Conservation (phyloP, 106 monocot species). For the Ottelia alismoides region DNA sequence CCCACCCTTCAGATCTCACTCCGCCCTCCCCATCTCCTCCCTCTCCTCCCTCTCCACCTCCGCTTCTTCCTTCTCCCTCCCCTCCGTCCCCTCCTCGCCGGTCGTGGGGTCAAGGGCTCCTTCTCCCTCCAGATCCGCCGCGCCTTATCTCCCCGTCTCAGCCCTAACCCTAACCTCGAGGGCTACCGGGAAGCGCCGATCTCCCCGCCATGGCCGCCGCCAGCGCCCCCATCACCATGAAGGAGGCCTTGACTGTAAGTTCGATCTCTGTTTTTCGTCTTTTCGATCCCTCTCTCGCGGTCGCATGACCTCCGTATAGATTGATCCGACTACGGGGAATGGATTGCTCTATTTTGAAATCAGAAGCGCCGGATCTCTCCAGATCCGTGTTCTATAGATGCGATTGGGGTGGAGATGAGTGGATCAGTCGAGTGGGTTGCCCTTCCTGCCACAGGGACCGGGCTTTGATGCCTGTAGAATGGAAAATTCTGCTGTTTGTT, state of each 20-base stretch:
- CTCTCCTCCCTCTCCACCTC: background rate
- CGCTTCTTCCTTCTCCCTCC: background rate
- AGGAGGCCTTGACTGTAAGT: constrained; percentile 29
- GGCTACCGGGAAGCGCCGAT: constrained; percentile 2
- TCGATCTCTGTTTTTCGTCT: background rate
- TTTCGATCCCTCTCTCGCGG: background rate
- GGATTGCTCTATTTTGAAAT: no score
- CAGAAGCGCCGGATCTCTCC: no score
- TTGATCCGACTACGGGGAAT: background rate
- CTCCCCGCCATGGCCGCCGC: constrained; percentile 26
- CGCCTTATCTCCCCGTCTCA: background rate
- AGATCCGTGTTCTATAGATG: no score
- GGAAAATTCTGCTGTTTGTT: no score
- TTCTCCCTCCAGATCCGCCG: background rate
- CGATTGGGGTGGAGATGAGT: no score
- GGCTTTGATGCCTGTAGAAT: no score
- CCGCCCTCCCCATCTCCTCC: background rate
- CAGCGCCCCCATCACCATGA: constrained; percentile 35
- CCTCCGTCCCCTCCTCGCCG: background rate
- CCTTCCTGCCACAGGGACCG: no score
- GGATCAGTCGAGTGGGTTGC: no score
- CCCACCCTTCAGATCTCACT: background rate
- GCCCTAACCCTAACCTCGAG: constrained; percentile 1
- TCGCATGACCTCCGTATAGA: background rate
- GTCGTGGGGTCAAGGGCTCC: background rate